These are phyloP conservation scores for Boletales sp. DNA, from an alignment of 768 basidiomycete genomes.

Conservation along the genomic window DNA sequence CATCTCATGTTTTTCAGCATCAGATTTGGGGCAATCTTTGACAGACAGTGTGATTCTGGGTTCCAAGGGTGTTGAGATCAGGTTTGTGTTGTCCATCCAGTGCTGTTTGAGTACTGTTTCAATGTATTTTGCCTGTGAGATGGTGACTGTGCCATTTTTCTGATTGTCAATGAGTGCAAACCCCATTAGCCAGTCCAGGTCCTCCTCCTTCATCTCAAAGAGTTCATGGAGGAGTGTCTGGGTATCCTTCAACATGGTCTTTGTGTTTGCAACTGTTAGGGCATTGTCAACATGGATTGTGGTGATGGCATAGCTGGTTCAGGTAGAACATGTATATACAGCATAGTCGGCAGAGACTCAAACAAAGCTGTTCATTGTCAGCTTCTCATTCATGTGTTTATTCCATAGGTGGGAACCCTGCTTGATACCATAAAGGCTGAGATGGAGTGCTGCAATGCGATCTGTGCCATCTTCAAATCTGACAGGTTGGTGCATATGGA, in stretches of 20 bases:
- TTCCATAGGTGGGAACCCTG: slow-evolving; percentile 36
- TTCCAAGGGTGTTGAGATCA: neutral
- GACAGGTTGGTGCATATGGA: slow-evolving; percentile 39
- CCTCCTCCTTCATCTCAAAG: no score
- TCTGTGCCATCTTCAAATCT: slow-evolving; percentile 28
- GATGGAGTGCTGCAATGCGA: slow-evolving; percentile 19
- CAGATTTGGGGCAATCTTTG: neutral
- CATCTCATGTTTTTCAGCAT: neutral
- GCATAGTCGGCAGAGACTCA: neutral
- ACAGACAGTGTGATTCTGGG: neutral
- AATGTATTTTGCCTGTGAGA: no score
- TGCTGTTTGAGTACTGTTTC: no score
- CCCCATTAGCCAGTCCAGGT: no score
- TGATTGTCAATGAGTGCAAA: no score
- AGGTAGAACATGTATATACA: neutral
- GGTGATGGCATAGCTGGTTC: neutral
- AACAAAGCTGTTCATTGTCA: neutral
- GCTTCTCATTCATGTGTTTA: slow-evolving; percentile 10
- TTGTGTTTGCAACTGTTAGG: neutral
- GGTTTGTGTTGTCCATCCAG: no score
- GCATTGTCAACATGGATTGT: slow-evolving; percentile 2
- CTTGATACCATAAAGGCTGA: slow-evolving; percentile 38
- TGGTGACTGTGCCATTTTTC: no score
- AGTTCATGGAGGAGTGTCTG: no score
- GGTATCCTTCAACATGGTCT: neutral